Percentiles rank a stretch among this genome's conserved stretches.
These are phyloP conservation scores for Verticillium longisporum DNA, from an alignment of 2,329 filamentous ascomycete genomes.

Conservation along the genomic window DNA sequence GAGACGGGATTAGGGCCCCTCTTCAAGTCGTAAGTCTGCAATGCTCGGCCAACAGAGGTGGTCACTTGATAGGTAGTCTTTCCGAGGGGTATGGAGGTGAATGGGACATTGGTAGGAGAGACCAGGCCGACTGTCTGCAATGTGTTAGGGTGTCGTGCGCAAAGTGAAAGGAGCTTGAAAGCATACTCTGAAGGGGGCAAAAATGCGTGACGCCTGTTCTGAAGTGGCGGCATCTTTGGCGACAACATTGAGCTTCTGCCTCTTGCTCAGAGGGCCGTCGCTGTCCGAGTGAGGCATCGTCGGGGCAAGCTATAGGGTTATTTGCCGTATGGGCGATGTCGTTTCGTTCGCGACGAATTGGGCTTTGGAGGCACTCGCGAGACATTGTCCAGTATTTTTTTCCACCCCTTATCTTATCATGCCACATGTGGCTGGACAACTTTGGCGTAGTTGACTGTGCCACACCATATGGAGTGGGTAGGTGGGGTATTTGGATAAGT, in stretches of 20 bases:
- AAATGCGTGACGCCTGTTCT: conserved; percentile 64
- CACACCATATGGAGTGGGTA: too few species aligned
- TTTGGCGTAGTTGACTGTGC: too few species aligned
- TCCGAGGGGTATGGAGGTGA: conserved; percentile 80
- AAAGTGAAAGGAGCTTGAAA: conserved; percentile 2
- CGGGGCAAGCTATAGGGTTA: conserved; percentile 4
- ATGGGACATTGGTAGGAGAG: conserved; percentile 83
- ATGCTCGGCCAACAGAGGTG: conserved; percentile 79
- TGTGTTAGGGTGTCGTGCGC: neutral
- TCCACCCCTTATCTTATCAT: neutral
- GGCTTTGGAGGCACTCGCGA: neutral
- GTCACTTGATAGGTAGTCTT: conserved; percentile 97
- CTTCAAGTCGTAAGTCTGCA: conserved; percentile 94
- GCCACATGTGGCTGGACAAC: neutral
- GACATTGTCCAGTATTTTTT: neutral
- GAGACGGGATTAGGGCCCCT: conserved; percentile 89
- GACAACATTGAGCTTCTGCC: conserved; percentile 57
- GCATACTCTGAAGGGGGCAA: conserved; percentile 85
- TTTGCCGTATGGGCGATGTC: neutral
- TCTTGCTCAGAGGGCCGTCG: conserved; percentile 63
- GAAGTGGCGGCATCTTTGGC: conserved; percentile 29
- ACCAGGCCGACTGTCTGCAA: conserved; percentile 82
- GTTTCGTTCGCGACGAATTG: neutral
- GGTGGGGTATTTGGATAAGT: too few species aligned
- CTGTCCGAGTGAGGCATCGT: conserved; percentile 52